A percentile compares a stretch with the other conserved stretches of the same genome.
These are phyloP conservation scores for Nadsonia starkeyi-henricii DNA, from an alignment of 1,139 yeast genomes.

Conservation along the genomic window DNA sequence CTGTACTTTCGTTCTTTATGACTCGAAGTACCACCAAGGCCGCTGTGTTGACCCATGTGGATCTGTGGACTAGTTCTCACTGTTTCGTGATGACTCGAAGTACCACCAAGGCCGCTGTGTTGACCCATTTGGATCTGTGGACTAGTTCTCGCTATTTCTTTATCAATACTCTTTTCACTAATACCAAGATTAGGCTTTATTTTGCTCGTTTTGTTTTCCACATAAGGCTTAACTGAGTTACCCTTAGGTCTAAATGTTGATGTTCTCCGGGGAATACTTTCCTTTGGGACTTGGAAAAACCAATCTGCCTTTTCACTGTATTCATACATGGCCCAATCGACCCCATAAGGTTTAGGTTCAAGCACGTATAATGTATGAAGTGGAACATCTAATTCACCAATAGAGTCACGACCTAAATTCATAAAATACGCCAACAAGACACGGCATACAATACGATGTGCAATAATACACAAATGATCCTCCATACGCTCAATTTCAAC, in stretches of 20 bases:
- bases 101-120: too few relatives aligned
- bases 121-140: too few relatives aligned
- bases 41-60: too few relatives aligned
- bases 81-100: too few relatives aligned
- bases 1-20: not conserved
- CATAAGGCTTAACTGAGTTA: too few relatives aligned
- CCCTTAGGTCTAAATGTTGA: too few relatives aligned
- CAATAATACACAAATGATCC: constrained; percentile 68
- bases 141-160: too few relatives aligned
- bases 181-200: too few relatives aligned
- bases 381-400: constrained; percentile 87
- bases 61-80: too few relatives aligned
- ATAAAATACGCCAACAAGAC: constrained; percentile 78
- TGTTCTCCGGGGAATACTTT: constrained; percentile 12
- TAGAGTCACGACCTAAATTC: constrained; percentile 68
- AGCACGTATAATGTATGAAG: constrained; percentile 78
- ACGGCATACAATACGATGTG: constrained; percentile 85
- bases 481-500: constrained; percentile 87
- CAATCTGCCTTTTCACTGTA: constrained; percentile 67
- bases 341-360: constrained; percentile 91
- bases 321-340: constrained; percentile 80
- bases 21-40: too few relatives aligned
- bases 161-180: too few relatives aligned
- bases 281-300: constrained; percentile 50
- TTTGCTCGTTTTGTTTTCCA: too few relatives aligned